Evolutionary conservation across 1,284 basidiomycete genomes (phyloP), one percentile per base, ranked within the genome.

Genomic region (Vanrija sp.): DNA sequence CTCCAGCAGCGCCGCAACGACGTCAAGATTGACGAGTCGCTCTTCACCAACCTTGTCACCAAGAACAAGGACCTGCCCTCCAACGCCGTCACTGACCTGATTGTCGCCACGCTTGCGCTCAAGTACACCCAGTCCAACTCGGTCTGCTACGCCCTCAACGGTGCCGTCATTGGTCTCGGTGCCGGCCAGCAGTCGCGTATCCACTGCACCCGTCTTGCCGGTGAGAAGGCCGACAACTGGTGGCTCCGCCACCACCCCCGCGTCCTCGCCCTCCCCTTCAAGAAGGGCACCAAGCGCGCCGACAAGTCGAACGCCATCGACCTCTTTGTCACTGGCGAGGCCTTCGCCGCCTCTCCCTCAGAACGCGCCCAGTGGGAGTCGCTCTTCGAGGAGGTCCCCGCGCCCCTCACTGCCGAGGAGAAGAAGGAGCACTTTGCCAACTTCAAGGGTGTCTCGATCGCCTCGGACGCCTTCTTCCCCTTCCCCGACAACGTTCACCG

Each of bases 91-190:
- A 89, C 84, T 25, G 93, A 96, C 74, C 80, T 97, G 55, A 90
- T 93, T 64, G 89, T 96, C 52, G 96, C 96, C 18, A 98, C 94
- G 3, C 86, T 98, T 38, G 89, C 95, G 1, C 84, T 98, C 70
- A 99, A 98, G 78, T 98, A 98, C 82, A 99, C 95, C 0, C 96
- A 98, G 77, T 98, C 94, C 58, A 98, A 98, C 83, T 94, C 90
- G 64, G 96, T 99, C 51, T 90, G 94, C 49, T 99, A 98, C 77
- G 92, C 95, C 2, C 87, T 88, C 68, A 87, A 87, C 72, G 96
- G 95, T 38, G 86, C 92, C 34, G 88, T 97, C 73, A 85, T 99
- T 68, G 96, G 96, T 54, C 87, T 98, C 49, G 95, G 95, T 50
- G 96, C 96, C 0, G 95, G 96, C 15, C 95, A 98, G 76, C 96